Conservation (phyloP, 2,329 filamentous ascomycete genomes). For the Epichloe elymi region DNA sequence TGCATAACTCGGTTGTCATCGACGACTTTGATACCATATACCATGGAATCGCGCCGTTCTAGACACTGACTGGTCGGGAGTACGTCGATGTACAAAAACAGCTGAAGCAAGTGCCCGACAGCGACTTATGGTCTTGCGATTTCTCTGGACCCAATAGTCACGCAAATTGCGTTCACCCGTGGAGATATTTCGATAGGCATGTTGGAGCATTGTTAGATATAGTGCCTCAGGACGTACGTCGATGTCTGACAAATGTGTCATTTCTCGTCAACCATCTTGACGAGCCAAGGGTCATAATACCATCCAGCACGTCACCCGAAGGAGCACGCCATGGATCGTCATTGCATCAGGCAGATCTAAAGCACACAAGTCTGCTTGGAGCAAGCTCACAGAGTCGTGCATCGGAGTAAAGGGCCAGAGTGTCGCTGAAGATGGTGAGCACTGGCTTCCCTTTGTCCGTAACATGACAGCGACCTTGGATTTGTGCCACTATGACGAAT, state of each 20-base stretch:
- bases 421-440: too few species aligned
- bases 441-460: not conserved
- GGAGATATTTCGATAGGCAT: constrained; percentile 21
- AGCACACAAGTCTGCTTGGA: not conserved
- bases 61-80: constrained; percentile 22
- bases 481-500: not conserved
- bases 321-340: too few species aligned
- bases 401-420: not conserved
- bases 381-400: not conserved
- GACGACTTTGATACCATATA: constrained; percentile 36
- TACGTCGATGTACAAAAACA: constrained; percentile 16
- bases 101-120: constrained; percentile 11
- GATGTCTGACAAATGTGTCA: constrained; percentile 22
- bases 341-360: not conserved
- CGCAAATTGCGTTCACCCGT: constrained; percentile 21
- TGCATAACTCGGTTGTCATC: constrained; percentile 30
- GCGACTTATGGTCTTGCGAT: constrained; percentile 25
- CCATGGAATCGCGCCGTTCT: constrained; percentile 26
- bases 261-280: constrained; percentile 36
- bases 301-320: constrained; percentile 1
- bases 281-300: constrained; percentile 29
- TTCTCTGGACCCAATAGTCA: constrained; percentile 14
- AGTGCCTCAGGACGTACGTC: constrained; percentile 8
- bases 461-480: not conserved
- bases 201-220: constrained; percentile 14